Evolutionary conservation across 805 yeast species (phyloP).

Genomic region (Isabelozyma rhagii): DNA sequence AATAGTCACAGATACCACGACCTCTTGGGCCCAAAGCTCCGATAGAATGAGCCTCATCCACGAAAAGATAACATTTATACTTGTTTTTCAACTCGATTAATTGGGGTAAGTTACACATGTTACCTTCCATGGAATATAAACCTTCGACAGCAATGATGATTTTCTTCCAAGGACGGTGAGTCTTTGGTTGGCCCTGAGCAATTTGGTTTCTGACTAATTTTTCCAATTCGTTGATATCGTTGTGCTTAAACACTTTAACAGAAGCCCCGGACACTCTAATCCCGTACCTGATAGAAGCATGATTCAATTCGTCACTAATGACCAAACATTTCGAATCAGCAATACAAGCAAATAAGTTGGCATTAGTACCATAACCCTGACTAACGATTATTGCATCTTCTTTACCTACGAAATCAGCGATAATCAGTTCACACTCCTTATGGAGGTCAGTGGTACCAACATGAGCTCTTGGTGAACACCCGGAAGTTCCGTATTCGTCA

Average conservation of each 20-base stretch:
- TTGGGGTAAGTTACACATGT: conserved; percentile 76
- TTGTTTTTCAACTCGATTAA: conserved; percentile 71
- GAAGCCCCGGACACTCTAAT: conserved; percentile 90
- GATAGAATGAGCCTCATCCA: conserved; percentile 97
- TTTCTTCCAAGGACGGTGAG: conserved; percentile 95
- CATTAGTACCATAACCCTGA: conserved; percentile 97
- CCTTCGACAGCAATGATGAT: conserved; percentile 88
- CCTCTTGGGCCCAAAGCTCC: conserved; percentile 98
- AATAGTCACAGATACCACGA: conserved; percentile 93
- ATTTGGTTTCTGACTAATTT: conserved; percentile 76
- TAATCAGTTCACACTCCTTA: conserved; percentile 63
- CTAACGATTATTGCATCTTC: conserved; percentile 84
- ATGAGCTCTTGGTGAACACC: conserved; percentile 72
- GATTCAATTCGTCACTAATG: conserved; percentile 91
- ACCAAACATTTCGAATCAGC: conserved; percentile 87
- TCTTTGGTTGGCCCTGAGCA: conserved; percentile 90
- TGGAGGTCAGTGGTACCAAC: conserved; percentile 80
- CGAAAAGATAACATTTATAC: conserved; percentile 84
- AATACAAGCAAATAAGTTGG: conserved; percentile 76
- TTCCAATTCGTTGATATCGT: conserved; percentile 81
- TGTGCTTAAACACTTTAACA: conserved; percentile 88
- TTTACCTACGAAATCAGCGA: conserved; percentile 87
- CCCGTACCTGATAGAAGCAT: conserved; percentile 94
- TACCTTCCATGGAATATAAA: conserved; percentile 89
- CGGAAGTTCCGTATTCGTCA: conserved; percentile 69